Evolutionary conservation across 2,329 filamentous ascomycete genomes (phyloP).

Genomic region (Grosmannia huntii): DNA sequence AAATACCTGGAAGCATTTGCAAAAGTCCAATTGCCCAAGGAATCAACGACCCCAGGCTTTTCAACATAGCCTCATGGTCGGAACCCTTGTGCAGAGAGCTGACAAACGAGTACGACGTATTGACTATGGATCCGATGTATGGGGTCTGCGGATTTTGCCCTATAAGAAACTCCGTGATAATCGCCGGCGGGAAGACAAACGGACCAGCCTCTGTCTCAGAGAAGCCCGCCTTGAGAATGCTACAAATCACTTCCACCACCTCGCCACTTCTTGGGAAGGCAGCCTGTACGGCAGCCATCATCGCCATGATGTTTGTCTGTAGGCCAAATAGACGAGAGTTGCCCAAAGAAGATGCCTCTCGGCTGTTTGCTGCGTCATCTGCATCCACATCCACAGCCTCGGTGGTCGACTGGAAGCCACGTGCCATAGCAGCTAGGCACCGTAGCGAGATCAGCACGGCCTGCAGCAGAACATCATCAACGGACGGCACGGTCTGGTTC

Average conservation of each 20-base stretch:
- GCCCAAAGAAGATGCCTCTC: background rate
- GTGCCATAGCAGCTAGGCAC: slow-evolving; percentile 58
- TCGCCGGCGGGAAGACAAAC: slow-evolving; percentile 58
- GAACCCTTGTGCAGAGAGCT: slow-evolving; percentile 40
- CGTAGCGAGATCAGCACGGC: slow-evolving; percentile 45
- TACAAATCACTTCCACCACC: slow-evolving; percentile 58
- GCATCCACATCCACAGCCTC: slow-evolving; percentile 56
- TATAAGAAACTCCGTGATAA: slow-evolving; percentile 54
- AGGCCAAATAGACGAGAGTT: slow-evolving; percentile 19
- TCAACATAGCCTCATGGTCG: slow-evolving; percentile 26
- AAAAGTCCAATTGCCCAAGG: slow-evolving; percentile 52
- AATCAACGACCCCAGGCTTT: slow-evolving; percentile 39
- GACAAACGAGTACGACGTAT: slow-evolving; percentile 58
- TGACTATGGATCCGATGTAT: slow-evolving; percentile 55
- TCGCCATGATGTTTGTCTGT: slow-evolving; percentile 33
- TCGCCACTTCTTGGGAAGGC: slow-evolving; percentile 50
- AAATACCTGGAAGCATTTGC: slow-evolving; percentile 44
- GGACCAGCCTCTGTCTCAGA: slow-evolving; percentile 61
- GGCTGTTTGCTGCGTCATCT: slow-evolving; percentile 3
- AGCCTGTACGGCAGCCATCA: slow-evolving; percentile 33
- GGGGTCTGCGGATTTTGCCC: slow-evolving; percentile 47
- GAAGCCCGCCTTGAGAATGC: slow-evolving; percentile 60
- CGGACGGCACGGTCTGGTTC: slow-evolving; percentile 9
- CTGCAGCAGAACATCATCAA: slow-evolving; percentile 34
- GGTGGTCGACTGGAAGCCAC: slow-evolving; percentile 54